Evolutionary conservation across 139 green algal species (phyloP), one percentile per base, ranked within the genome.

Genomic region (Chlorella sp.): DNA sequence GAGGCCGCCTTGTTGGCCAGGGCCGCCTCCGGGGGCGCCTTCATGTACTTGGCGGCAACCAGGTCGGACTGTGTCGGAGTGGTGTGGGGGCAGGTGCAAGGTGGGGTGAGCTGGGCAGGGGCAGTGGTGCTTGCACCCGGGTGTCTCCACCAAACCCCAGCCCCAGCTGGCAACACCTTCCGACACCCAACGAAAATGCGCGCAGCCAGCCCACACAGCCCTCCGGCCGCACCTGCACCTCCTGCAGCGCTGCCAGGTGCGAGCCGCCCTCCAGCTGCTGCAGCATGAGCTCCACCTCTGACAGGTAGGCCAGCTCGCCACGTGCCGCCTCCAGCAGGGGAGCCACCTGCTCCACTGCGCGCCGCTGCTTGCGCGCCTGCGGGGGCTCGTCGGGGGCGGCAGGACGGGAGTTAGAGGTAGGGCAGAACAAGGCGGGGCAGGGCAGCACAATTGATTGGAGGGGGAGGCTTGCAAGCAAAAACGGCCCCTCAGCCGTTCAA

Each of bases 1-100:
- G 77, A 36, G 14, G 77, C 77, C 2, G 87, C 91, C 85, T 96
- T 96, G 43, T 77, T 77, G 16, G 92, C 91, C 67, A 97, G 87
- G 0, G 85, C 88, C 3, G 91, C 90, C 36, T 96, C 94, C 19
- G 93, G 51, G 0, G 91, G 87, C 1, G 94, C 82, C 74, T 94
- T 95, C 79, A 97, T 91, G 64, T 94, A 91, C 44, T 89, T 89
- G 6, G 82, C 82, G 24, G 87, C 54, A 1, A 96, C 89, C 22
- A 98, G 86, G 84, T 98, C 95, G 1, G 95, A 92, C 91, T 97
- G 51, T 3, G 91, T 3, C 4, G 43, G 72, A 41, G 43, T 17
- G 72, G 43, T n/a, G 7, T 40, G 70, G 41, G 4, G 36, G 69
- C 17, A 3, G 7, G 13, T 34, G 14, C 38, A 2, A 54, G 24